Base-by-base conservation (phyloP, 2,329 filamentous ascomycete genomes). In the Microcera coccophila region DNA sequence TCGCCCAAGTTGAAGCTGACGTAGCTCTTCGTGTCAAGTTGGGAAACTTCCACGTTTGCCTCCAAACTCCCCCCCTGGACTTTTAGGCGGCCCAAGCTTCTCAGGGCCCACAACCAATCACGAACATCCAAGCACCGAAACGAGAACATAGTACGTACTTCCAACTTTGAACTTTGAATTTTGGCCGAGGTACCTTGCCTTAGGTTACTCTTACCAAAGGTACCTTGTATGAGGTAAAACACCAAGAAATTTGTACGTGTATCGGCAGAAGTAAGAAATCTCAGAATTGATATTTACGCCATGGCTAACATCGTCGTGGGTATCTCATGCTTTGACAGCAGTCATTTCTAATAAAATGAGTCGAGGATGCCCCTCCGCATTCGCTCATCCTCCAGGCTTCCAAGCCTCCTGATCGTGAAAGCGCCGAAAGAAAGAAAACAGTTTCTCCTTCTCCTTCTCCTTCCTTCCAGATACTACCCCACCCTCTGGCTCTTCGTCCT, bases 21-120 rank as follows among this genome's bases (percentile, higher is more conserved):
- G 54, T 58, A 58, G 42, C 45, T 41, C 22, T 32, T 46, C 16
- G 38, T 26, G 26, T 22, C 38, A 22, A 36, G 44, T 45, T 49
- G 53, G 47, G 53, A 60, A 60, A 60, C 49, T 56, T 59, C 56
- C 56, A 59, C 56, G 56, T 54, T 59, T 55, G 56, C 56, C 56
- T 59, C 8, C 7, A 17, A 32, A n/a, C n/a, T n/a, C n/a, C n/a
- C n/a, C 54, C 56, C 53, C 54, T 54, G 47, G 50, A 42, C 18
- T 33, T 34, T 42, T 26, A 42, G 14, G 44, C 52, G 56, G 56
- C 39, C 56, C 56, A 52, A 58, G 56, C 56, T 59, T 51, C 49
- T 16, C 4, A 36, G 34, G 31, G 7, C 26, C 15, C 36, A 26
- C 16, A 33, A 14, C 55, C 55, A 58, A 59, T 59, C 50, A 55